Evolutionary conservation across 2,329 filamentous ascomycete genomes (phyloP), one percentile per base, ranked within the genome.

Genomic region (Exserohilum turcica): DNA sequence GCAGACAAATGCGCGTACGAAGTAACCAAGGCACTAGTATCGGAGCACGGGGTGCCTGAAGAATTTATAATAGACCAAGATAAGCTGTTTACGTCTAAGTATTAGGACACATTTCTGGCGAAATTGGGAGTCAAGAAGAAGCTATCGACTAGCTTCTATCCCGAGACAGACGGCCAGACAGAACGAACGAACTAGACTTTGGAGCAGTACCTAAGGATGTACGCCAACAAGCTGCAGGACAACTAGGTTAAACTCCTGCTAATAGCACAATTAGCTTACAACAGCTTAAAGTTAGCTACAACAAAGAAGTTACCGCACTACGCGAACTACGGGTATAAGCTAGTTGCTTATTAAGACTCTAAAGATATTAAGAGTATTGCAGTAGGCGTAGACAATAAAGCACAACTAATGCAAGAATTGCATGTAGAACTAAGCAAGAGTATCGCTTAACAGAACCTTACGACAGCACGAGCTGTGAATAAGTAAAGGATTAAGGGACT

Each of bases 401-500:
- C 21, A n/a, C n/a, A 15, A 2, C 13, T 15, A 3, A n/a, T 33
- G n/a, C 18, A 36, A 6, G n/a, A 16, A 18, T 36, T 16, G 18
- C 16, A 36, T 18, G 18, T 18, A 10, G 8, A 18, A 36, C 16
- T 18, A 36, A 36, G 33, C 6, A 10, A 44, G 3, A 35, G 28
- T 27, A 27, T 44, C 3, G n/a, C 31, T 36, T 24, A 44, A 27
- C 27, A 13, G 33, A 36, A n/a, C 16, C 15, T 16, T 18, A 18
- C 3, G 7, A 7, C 7, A 18, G 16, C 33, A 18, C 16, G 18
- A 18, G 15, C 15, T 2, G 28, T 12, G 3, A 43, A 33, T 43
- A 43, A 35, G 13, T 15, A 43, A 35, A 43, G 16, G 5, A 43
- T 43, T 43, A 43, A 43, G 28, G 8, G 40, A 44, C 42, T 44